Conservation (phyloP, 2,329 filamentous ascomycete genomes). For the Davidsoniella eucalypti region DNA sequence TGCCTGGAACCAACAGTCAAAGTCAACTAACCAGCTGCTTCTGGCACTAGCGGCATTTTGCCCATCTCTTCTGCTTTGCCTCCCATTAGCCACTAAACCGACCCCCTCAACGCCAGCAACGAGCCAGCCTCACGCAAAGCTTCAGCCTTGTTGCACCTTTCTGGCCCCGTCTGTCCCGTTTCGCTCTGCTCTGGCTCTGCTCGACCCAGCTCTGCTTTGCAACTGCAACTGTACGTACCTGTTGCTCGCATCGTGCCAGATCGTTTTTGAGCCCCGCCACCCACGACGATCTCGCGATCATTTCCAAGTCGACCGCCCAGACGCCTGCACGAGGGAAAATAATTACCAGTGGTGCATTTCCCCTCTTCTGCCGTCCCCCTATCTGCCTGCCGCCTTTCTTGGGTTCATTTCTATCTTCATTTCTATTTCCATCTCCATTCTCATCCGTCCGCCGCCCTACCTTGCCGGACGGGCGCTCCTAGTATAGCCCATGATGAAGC, state of each 20-base stretch:
- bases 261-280: neutral
- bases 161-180: too few species aligned
- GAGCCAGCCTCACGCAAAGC: constrained; percentile 1
- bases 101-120: neutral
- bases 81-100: neutral
- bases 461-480: constrained; percentile 14
- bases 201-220: neutral
- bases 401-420: neutral
- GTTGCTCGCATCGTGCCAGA: too few species aligned
- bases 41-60: too few species aligned
- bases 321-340: neutral
- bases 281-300: neutral
- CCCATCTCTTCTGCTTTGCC: neutral
- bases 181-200: neutral
- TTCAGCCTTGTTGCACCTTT: constrained; percentile 6
- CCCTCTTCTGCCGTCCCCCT: constrained; percentile 5
- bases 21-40: neutral
- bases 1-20: too few species aligned
- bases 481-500: constrained; percentile 60
- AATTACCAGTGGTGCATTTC: constrained; percentile 2
- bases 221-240: neutral
- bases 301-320: constrained; percentile 1
- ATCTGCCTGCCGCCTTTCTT: constrained; percentile 1
- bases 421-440: constrained; percentile 2
- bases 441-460: constrained; percentile 9